A percentile compares a stretch with the other conserved stretches of the same genome.
Conservation (phyloP, 1,284 basidiomycete species). For the Ceratobasidium sp. region DNA sequence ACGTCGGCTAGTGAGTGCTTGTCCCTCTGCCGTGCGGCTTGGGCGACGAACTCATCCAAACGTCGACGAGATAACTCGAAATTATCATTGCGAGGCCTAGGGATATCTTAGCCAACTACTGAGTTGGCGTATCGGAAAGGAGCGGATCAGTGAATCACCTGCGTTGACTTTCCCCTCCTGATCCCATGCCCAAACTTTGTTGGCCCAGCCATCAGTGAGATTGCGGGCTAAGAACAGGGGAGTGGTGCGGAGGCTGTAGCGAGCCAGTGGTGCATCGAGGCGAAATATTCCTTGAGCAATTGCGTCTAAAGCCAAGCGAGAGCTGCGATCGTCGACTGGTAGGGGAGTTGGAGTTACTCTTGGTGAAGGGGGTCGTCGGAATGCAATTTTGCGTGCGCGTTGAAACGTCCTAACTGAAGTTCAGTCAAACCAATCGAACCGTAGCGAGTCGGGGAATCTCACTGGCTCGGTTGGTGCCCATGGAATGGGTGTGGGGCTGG, state of each 20-base stretch:
- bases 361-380: background rate
- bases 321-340: background rate
- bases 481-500: background rate
- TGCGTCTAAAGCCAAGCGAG: background rate
- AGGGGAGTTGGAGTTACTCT: slow-evolving; percentile 2
- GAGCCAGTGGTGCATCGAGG: slow-evolving; percentile 16
- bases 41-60: background rate
- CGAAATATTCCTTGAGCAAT: slow-evolving; percentile 13
- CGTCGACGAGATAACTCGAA: background rate
- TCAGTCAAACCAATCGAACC: background rate
- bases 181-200: slow-evolving; percentile 25
- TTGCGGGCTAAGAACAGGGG: slow-evolving; percentile 20
- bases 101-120: background rate
- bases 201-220: slow-evolving; percentile 23
- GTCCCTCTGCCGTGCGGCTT: background rate
- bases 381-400: slow-evolving; percentile 9
- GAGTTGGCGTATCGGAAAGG: background rate
- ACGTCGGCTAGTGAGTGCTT: background rate
- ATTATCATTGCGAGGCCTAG: background rate
- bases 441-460: no score
- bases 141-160: background rate
- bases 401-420: background rate
- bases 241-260: slow-evolving; percentile 14
- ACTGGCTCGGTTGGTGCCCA: no score
- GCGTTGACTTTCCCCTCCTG: background rate